Evolutionary conservation across 1,284 basidiomycete species (phyloP).

Genomic region (Ustilago trichophora): DNA sequence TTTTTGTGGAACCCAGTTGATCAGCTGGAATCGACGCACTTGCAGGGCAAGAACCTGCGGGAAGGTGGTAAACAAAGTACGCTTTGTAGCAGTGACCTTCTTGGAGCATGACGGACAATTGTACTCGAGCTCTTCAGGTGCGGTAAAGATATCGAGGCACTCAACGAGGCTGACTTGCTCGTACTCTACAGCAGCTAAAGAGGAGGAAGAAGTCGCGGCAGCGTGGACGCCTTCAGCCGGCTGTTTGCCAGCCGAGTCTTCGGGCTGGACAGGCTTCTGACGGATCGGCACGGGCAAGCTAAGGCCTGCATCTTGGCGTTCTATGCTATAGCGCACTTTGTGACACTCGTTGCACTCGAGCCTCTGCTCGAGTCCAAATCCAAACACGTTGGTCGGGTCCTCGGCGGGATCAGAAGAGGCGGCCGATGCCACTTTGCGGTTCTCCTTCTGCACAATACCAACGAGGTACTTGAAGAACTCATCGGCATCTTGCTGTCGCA

Average conservation of each 20-base stretch:
- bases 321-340: slow-evolving; percentile 87
- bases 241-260: slow-evolving; percentile 68
- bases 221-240: slow-evolving; percentile 48
- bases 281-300: slow-evolving; percentile 78
- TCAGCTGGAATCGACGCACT: slow-evolving; percentile 91
- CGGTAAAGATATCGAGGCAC: slow-evolving; percentile 77
- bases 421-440: slow-evolving; percentile 17
- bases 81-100: slow-evolving; percentile 76
- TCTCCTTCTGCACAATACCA: slow-evolving; percentile 73
- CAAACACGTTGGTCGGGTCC: slow-evolving; percentile 77
- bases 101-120: slow-evolving; percentile 73
- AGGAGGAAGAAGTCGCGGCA: not conserved
- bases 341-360: slow-evolving; percentile 77
- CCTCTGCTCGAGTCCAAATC: slow-evolving; percentile 77
- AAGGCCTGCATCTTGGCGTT: slow-evolving; percentile 77
- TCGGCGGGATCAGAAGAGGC: slow-evolving; percentile 5
- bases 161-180: slow-evolving; percentile 76
- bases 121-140: slow-evolving; percentile 78
- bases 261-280: slow-evolving; percentile 7
- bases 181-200: slow-evolving; percentile 72
- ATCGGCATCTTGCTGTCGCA: slow-evolving; percentile 96
- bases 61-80: slow-evolving; percentile 81
- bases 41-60: slow-evolving; percentile 89
- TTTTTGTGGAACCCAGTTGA: slow-evolving; percentile 97
- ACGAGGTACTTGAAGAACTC: slow-evolving; percentile 90